Evolutionary conservation across 768 basidiomycete genomes (phyloP).

Genomic region (Panaeolus cyanescens): DNA sequence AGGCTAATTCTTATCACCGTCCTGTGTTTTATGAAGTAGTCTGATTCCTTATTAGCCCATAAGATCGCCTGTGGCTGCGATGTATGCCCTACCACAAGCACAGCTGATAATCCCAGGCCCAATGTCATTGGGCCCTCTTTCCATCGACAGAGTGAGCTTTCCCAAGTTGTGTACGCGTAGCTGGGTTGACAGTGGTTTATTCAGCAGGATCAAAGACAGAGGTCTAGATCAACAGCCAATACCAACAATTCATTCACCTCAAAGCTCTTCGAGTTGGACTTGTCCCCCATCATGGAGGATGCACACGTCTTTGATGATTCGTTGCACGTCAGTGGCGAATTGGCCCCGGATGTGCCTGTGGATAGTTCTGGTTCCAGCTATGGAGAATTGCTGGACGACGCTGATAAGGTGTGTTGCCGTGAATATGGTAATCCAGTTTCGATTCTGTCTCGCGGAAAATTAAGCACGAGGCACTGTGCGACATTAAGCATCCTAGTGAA

Average conservation of each 20-base stretch:
- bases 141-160: neutral
- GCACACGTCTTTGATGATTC: slow-evolving; percentile 20
- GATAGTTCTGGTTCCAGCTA: slow-evolving; percentile 29
- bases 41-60: neutral
- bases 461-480: neutral
- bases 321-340: slow-evolving; percentile 10
- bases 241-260: slow-evolving; percentile 16
- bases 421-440: neutral
- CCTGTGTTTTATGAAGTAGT: slow-evolving; percentile 4
- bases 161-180: neutral
- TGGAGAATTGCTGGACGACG: slow-evolving; percentile 23
- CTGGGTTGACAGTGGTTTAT: neutral
- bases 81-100: slow-evolving; percentile 8
- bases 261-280: slow-evolving; percentile 29
- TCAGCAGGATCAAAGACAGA: slow-evolving; percentile 11
- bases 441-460: slow-evolving; percentile 5
- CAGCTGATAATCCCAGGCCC: neutral
- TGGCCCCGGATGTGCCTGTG: slow-evolving; percentile 8
- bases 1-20: neutral
- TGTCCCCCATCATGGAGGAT: slow-evolving; percentile 41
- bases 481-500: neutral
- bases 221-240: slow-evolving; percentile 6
- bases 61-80: slow-evolving; percentile 5
- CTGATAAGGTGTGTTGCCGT: slow-evolving; percentile 14
- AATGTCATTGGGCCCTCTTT: neutral